Evolutionary conservation across 2,329 filamentous ascomycete species (phyloP).

Genomic region (Sporothrix variecibatus): DNA sequence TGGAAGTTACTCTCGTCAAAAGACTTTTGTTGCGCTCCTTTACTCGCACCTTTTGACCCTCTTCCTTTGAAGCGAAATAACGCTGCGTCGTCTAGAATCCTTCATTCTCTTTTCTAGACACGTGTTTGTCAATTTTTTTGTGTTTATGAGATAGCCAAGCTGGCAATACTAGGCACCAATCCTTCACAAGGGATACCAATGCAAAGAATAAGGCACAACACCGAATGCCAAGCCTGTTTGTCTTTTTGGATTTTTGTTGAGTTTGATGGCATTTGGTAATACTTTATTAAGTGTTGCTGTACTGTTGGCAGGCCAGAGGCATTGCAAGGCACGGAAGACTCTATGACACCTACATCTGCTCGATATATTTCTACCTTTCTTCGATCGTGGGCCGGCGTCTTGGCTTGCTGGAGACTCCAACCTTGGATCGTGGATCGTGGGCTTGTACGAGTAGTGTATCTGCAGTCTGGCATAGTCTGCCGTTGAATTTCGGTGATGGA

Average conservation of each 20-base stretch:
- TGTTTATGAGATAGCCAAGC: too few relatives aligned
- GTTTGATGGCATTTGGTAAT: too few relatives aligned
- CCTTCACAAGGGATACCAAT: neutral
- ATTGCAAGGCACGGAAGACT: too few relatives aligned
- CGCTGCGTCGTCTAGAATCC: neutral
- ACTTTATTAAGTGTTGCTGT: too few relatives aligned
- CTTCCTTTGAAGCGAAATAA: neutral
- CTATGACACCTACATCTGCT: neutral
- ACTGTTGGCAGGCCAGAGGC: too few relatives aligned
- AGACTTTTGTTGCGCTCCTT: too few relatives aligned
- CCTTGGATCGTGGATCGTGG: neutral
- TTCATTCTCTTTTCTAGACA: neutral
- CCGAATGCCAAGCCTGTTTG: too few relatives aligned
- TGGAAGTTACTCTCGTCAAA: too few relatives aligned
- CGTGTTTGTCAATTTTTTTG: neutral
- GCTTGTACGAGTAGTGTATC: too few relatives aligned
- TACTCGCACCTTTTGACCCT: neutral
- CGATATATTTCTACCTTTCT: neutral
- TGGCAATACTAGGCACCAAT: too few relatives aligned
- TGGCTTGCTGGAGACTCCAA: neutral
- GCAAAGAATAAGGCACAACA: neutral
- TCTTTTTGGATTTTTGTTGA: too few relatives aligned
- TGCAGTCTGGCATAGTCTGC: neutral
- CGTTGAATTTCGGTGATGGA: neutral
- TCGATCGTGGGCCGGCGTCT: neutral